Evolutionary conservation across 1,284 basidiomycete species (phyloP).

Genomic region (Puccinia hordei): DNA sequence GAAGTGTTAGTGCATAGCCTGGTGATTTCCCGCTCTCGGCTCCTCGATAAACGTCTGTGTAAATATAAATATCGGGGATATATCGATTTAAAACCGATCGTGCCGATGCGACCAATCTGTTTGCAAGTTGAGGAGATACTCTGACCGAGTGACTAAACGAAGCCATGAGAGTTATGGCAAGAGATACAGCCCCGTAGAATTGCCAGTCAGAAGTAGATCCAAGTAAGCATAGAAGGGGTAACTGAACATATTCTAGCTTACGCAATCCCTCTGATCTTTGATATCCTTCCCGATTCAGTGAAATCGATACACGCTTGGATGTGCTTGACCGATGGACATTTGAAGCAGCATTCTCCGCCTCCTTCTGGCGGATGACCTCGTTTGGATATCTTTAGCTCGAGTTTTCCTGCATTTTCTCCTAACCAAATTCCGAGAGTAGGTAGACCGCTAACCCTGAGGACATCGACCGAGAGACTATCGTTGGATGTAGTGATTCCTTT

Average conservation of each 20-base stretch:
- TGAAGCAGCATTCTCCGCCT: constrained; percentile 87
- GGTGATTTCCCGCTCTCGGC: constrained; percentile 97
- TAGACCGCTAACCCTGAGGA: constrained; percentile 86
- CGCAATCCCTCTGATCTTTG: constrained; percentile 93
- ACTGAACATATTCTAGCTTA: constrained; percentile 62
- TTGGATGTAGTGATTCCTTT: constrained; percentile 86
- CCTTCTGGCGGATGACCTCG: constrained; percentile 87
- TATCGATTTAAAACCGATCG: constrained; percentile 90
- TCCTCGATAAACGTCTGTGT: constrained; percentile 97
- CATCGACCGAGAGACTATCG: constrained; percentile 82
- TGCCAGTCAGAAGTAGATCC: background rate
- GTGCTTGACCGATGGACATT: constrained; percentile 87
- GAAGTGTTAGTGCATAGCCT: constrained; percentile 86
- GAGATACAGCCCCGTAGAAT: too few relatives aligned
- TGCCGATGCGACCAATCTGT: constrained; percentile 92
- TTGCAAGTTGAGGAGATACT: constrained; percentile 94
- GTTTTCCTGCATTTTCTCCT: constrained; percentile 70
- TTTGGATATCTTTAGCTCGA: constrained; percentile 75
- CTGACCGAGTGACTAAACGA: constrained; percentile 78
- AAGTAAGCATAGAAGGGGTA: background rate
- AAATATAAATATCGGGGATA: constrained; percentile 96
- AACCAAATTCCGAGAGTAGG: constrained; percentile 84
- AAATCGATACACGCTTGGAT: constrained; percentile 87
- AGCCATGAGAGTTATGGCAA: background rate
- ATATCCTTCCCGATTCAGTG: constrained; percentile 83